phyloP scores from a whole-genome alignment of 352 stramenopile genomes.

The Thraustochytrium sp. region DNA sequence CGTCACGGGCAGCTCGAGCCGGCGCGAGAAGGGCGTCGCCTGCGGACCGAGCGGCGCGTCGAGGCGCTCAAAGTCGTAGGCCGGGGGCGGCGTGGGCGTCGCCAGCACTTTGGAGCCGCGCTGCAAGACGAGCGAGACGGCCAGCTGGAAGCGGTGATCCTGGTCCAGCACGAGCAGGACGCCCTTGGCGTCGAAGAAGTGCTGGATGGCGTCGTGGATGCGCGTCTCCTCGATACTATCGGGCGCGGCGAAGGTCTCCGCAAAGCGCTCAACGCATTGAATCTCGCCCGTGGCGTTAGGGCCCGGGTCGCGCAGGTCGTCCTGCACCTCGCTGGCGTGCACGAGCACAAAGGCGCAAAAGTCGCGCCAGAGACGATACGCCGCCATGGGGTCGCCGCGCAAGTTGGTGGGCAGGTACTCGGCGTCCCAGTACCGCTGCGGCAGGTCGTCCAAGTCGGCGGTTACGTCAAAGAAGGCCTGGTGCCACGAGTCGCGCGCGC shows the following conservation, averaged over 20 bases:
- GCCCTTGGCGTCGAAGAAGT: constrained; percentile 38
- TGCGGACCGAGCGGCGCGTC: background rate
- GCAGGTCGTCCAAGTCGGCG: constrained; percentile 1
- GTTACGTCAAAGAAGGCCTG: constrained; percentile 37
- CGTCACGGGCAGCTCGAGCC: background rate
- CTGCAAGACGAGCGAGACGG: background rate
- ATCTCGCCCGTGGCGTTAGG: background rate
- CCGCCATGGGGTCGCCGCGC: background rate
- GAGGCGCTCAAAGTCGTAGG: background rate
- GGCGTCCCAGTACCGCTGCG: constrained; percentile 4
- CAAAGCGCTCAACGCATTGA: background rate
- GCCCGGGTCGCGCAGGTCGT: background rate
- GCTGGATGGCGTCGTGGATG: constrained; percentile 20
- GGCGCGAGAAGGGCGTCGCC: background rate
- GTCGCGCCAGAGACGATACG: constrained; percentile 24
- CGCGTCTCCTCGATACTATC: constrained; percentile 10
- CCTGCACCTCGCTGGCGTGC: background rate
- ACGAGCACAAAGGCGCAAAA: constrained; percentile 9
- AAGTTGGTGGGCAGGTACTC: background rate
- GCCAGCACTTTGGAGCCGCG: background rate
- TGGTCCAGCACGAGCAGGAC: constrained; percentile 41
- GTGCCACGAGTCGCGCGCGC: constrained; percentile 26
- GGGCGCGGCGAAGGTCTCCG: background rate
- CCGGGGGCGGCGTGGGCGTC: background rate
- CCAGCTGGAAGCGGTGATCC: background rate